Percentiles rank a stretch among this genome's conserved stretches.
Conservation (phyloP, 2,329 filamentous ascomycete species). For the Epichloe aotearoae region DNA sequence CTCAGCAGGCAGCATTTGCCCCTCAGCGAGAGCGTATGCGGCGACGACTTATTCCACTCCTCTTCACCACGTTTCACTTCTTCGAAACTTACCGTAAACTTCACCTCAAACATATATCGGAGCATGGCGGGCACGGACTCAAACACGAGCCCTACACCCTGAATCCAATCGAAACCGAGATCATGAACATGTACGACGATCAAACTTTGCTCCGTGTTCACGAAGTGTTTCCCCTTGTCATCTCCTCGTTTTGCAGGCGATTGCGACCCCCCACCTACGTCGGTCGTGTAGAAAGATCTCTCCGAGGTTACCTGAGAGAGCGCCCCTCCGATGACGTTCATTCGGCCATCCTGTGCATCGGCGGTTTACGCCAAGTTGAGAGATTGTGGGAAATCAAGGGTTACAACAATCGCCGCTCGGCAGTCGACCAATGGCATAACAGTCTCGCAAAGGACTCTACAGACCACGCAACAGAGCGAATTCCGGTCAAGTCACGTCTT, state of each 20-base stretch:
- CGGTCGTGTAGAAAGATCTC: conserved; percentile 46
- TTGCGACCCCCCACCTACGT: conserved; percentile 52
- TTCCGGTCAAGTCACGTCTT: conserved; percentile 35
- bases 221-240: conserved; percentile 49
- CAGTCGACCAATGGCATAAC: conserved; percentile 48
- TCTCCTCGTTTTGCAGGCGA: conserved; percentile 50
- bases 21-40: conserved; percentile 51
- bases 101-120: conserved; percentile 42
- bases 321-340: conserved; percentile 50
- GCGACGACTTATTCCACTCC: conserved; percentile 46
- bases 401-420: conserved; percentile 45
- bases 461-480: conserved; percentile 23
- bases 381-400: conserved; percentile 54
- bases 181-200: conserved; percentile 54
- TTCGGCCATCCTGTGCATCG: conserved; percentile 44
- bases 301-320: conserved; percentile 51
- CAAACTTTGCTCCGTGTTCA: conserved; percentile 49
- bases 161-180: conserved; percentile 48
- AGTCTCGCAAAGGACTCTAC: conserved; percentile 35
- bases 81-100: conserved; percentile 51
- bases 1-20: conserved; percentile 42
- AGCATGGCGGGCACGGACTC: conserved; percentile 38
- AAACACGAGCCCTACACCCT: conserved; percentile 40
- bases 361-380: conserved; percentile 49
- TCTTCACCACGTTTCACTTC: conserved; percentile 56